These are phyloP conservation scores for Xylariaceae sp. DNA, from an alignment of 2,329 filamentous ascomycete species.

Conservation along the genomic window DNA sequence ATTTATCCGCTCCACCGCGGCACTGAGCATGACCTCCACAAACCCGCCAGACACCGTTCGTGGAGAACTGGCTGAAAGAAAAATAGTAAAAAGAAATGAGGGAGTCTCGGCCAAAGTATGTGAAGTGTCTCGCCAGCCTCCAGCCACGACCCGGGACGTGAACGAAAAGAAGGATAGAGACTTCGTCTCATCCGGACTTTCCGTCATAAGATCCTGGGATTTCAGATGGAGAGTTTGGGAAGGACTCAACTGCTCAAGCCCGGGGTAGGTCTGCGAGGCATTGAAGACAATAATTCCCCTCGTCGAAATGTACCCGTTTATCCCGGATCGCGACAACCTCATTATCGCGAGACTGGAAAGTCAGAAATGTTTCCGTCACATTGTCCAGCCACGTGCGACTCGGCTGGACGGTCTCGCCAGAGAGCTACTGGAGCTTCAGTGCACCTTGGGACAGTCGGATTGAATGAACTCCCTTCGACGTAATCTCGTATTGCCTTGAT, in stretches of 20 bases:
- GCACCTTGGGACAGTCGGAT: conserved; percentile 49
- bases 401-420: conserved; percentile 42
- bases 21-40: conserved; percentile 55
- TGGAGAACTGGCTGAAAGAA: conserved; percentile 54
- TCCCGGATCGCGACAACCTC: conserved; percentile 36
- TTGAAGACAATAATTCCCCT: conserved; percentile 52
- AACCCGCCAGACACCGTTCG: conserved; percentile 45
- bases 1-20: conserved; percentile 57
- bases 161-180: conserved; percentile 61
- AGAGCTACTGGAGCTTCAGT: conserved; percentile 37
- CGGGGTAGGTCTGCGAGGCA: conserved; percentile 57
- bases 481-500: conserved; percentile 59
- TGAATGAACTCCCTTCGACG: conserved; percentile 51
- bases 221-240: conserved; percentile 44
- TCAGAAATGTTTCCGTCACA: conserved; percentile 49
- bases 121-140: conserved; percentile 59
- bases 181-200: conserved; percentile 42
- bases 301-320: conserved; percentile 38
- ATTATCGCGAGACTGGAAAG: conserved; percentile 36
- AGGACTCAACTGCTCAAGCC: conserved; percentile 49
- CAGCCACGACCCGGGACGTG: conserved; percentile 55
- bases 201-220: conserved; percentile 40
- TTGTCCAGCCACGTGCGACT: conserved; percentile 58
- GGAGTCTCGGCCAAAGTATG: conserved; percentile 61
- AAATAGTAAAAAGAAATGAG: conserved; percentile 50